Conservation (phyloP, 352 stramenopile genomes). For the Phytophthora boehmeriae region DNA sequence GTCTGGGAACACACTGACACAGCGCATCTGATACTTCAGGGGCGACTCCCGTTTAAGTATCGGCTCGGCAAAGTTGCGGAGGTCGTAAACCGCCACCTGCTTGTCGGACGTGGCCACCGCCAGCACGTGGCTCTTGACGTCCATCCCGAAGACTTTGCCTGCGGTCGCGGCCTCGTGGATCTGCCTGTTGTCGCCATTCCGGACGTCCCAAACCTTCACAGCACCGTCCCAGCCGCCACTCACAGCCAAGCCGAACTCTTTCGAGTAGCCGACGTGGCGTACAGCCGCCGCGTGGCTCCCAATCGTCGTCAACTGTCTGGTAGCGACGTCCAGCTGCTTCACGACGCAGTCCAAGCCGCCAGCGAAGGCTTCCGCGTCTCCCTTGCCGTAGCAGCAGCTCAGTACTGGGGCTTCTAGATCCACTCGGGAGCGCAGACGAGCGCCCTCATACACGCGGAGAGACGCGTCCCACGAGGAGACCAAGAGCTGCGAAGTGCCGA, state of each 20-base stretch:
- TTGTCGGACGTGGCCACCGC: slow-evolving; percentile 62
- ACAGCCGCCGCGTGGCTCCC: slow-evolving; percentile 60
- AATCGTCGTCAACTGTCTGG: slow-evolving; percentile 38
- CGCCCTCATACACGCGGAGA: slow-evolving; percentile 73
- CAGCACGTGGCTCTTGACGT: slow-evolving; percentile 60
- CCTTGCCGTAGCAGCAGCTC: slow-evolving; percentile 64
- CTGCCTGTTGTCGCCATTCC: slow-evolving; percentile 53
- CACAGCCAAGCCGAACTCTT: slow-evolving; percentile 55
- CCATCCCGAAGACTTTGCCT: slow-evolving; percentile 77
- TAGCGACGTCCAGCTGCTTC: slow-evolving; percentile 60
- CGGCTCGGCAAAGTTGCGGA: slow-evolving; percentile 74
- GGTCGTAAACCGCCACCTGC: slow-evolving; percentile 79
- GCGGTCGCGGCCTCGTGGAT: slow-evolving; percentile 50
- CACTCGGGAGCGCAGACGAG: slow-evolving; percentile 53
- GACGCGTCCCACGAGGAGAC: slow-evolving; percentile 81
- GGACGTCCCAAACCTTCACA: slow-evolving; percentile 71
- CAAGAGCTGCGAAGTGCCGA: slow-evolving; percentile 69
- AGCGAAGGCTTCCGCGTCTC: slow-evolving; percentile 69
- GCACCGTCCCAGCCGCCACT: slow-evolving; percentile 74
- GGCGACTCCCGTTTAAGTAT: slow-evolving; percentile 75
- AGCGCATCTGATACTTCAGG: slow-evolving; percentile 94
- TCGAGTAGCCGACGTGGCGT: slow-evolving; percentile 62
- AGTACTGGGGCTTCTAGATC: slow-evolving; percentile 81
- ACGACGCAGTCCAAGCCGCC: slow-evolving; percentile 76
- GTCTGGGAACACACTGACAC: slow-evolving; percentile 74